Conservation (phyloP, 306 rosid species). For the Crataegus laevigata region DNA sequence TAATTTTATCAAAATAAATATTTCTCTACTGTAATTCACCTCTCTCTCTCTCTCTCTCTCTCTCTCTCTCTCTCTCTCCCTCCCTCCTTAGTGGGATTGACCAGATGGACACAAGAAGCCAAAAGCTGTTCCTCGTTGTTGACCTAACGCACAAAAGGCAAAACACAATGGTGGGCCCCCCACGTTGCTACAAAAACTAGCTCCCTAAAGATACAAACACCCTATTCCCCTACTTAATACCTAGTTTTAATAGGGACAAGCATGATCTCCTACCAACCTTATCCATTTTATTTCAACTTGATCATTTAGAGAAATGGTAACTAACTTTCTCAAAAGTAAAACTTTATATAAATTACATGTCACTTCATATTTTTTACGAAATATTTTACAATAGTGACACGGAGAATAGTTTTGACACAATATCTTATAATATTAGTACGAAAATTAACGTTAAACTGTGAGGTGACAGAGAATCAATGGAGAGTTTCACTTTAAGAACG, state of each 20-base stretch:
- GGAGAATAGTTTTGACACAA: accelerated
- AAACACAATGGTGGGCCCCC: slow-evolving; percentile 42
- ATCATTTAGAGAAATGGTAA: too few species aligned
- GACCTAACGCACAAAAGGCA: slow-evolving; percentile 59
- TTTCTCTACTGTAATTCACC: neutral
- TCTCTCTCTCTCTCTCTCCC: too few species aligned
- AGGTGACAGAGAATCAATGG: too few species aligned
- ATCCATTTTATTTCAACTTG: too few species aligned
- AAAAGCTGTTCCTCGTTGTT: slow-evolving; percentile 62
- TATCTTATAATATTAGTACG: accelerated
- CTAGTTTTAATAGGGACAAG: too few species aligned
- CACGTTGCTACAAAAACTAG: slow-evolving; percentile 24
- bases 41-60: neutral
- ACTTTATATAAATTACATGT: too few species aligned
- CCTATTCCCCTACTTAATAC: neutral
- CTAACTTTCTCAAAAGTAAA: too few species aligned
- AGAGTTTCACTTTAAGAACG: too few species aligned
- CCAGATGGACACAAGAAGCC: slow-evolving; percentile 44
- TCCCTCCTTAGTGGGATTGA: slow-evolving; percentile 46
- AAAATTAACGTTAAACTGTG: accelerated
- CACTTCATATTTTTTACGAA: too few species aligned
- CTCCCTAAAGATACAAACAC: slow-evolving; percentile 7
- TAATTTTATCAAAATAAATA: too few species aligned
- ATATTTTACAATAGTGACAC: accelerated
- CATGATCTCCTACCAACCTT: too few species aligned